Conservation (phyloP, 345 rosid genomes). For the Bruguiera gymnorhiza region DNA sequence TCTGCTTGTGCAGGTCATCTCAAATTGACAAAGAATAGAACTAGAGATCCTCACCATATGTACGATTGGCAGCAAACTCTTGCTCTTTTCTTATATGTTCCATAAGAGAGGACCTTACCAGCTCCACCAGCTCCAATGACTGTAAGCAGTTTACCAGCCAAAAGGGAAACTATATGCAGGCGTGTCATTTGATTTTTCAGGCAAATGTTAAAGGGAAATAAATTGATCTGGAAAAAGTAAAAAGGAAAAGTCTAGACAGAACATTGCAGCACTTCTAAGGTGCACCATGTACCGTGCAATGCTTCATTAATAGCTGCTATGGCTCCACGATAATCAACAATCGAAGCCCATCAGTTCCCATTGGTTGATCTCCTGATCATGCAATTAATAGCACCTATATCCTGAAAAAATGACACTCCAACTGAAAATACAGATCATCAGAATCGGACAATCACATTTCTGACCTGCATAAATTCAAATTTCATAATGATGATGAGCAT, state of each 20-base stretch:
- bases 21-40: not conserved
- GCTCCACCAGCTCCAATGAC: conserved; percentile 74
- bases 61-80: conserved; percentile 55
- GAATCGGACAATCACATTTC: not conserved
- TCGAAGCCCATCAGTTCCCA: conserved; percentile 52
- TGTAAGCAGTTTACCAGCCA: conserved; percentile 59
- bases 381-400: conserved; percentile 55
- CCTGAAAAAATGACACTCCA: conserved; percentile 24
- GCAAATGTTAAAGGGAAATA: not conserved
- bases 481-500: not conserved
- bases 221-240: not conserved
- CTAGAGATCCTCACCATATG: conserved; percentile 38
- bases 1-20: no score
- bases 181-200: conserved; percentile 39
- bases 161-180: conserved; percentile 41
- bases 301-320: conserved; percentile 62
- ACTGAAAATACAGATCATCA: not conserved
- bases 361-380: conserved; percentile 52
- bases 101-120: conserved; percentile 64
- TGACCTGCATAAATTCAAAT: not conserved
- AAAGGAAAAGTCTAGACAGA: not conserved
- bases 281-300: conserved; percentile 37
- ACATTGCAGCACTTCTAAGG: not conserved
- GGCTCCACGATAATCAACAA: conserved; percentile 59
- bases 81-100: conserved; percentile 58